Base-by-base conservation (phyloP, 495 filamentous ascomycete genomes). In the Chaetomidium leptoderma region DNA sequence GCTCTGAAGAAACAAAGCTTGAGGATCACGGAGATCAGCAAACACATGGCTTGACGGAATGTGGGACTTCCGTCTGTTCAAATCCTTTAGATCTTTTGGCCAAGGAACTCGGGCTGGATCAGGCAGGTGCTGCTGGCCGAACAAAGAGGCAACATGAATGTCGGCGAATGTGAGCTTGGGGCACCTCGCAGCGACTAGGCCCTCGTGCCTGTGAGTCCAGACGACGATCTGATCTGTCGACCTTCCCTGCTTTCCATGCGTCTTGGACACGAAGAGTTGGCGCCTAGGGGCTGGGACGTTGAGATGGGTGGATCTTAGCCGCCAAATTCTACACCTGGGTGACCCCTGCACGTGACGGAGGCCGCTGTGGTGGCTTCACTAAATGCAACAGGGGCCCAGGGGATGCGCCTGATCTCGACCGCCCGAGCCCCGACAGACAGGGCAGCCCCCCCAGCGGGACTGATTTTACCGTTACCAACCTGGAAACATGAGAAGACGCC, bases 321-420 rank as follows among this genome's bases (percentile, higher is more conserved):
- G 47, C 44, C 45, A 44, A 52, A 50, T 61, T 57, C 47, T 57
- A 24, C 37, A 48, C 52, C 16, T 17, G 8, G n/a, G 11, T 17
- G 24, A 62, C 35, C 40, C 23, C 17, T 54, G 51, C 65, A 70
- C 65, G 65, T 70, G 67, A 70, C 53, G 57, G 47, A 45, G 52
- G 46, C 55, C 57, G 44, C 55, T 56, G n/a, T 36, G 26, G 53
- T 66, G 65, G 51, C 59, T 58, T 50, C 63, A 58, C 63, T 64
- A 68, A 65, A 47, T 62, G 62, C 59, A 58, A 45, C 54, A 58
- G 50, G 50, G 49, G 40, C 17, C 44, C 40, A 42, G 36, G 42
- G 50, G 40, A 53, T 62, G 49, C 60, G 61, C 60, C 63, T 60
- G 59, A 64, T 68, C 58, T 62, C 59, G 55, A 63, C 57, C 56